phyloP scores from a whole-genome alignment of 2,329 filamentous ascomycete genomes.

The Fusarium humuli region DNA sequence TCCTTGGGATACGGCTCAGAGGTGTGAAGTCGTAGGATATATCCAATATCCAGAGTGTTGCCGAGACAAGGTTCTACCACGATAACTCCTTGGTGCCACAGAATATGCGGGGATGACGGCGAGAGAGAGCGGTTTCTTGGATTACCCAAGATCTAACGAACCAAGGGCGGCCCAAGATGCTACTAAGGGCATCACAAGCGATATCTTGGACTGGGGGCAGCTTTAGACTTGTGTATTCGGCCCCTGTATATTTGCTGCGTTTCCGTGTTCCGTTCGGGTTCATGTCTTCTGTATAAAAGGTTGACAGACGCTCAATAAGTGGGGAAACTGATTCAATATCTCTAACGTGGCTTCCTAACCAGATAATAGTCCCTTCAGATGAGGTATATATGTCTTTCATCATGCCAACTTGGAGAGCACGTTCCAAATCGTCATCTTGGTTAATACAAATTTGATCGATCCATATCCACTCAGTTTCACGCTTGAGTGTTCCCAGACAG shows the following conservation, averaged over 20 bases:
- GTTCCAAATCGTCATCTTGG: background rate
- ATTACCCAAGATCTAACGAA: background rate
- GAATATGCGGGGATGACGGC: background rate
- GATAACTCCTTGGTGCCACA: background rate
- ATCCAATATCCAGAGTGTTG: background rate
- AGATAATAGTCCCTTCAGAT: background rate
- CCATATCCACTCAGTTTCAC: background rate
- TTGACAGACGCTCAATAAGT: background rate
- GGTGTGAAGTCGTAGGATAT: background rate
- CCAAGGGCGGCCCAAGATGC: background rate
- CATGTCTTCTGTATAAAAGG: background rate
- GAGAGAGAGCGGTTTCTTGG: background rate
- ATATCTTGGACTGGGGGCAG: too few relatives aligned
- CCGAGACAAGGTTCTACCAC: background rate
- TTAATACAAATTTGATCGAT: background rate
- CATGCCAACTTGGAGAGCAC: background rate
- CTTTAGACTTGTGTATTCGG: background rate
- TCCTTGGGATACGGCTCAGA: accelerated
- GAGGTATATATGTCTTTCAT: background rate
- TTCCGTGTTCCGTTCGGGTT: background rate
- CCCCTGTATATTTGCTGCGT: background rate
- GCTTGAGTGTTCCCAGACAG: background rate
- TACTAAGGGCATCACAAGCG: too few relatives aligned
- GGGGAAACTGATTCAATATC: background rate
- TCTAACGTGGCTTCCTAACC: too few relatives aligned